These are phyloP conservation scores for Gnaphalium uliginosum DNA, from an alignment of 129 eudicot genomes.

Conservation along the genomic window DNA sequence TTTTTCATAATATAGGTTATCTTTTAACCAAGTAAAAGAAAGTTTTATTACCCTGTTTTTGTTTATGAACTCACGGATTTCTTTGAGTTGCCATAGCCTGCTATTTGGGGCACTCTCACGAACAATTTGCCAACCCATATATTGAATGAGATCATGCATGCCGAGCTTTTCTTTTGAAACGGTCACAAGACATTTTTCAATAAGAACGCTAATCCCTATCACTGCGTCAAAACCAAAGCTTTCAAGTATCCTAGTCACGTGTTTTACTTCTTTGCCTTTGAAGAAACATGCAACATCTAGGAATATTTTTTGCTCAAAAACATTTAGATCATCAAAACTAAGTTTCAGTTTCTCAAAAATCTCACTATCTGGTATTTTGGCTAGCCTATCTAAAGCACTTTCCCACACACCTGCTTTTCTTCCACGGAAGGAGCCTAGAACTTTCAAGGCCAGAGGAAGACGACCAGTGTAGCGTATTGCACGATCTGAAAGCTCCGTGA, in stretches of 20 bases:
- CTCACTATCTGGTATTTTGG: neutral
- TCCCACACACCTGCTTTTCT: neutral
- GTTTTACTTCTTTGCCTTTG: neutral
- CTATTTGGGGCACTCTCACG: neutral
- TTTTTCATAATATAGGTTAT: too few species aligned
- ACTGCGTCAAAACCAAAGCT: neutral
- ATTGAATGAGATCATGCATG: slow-evolving; percentile 9
- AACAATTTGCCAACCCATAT: neutral
- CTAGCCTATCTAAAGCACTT: neutral
- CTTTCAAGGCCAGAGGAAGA: slow-evolving; percentile 15
- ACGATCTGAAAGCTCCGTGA: neutral
- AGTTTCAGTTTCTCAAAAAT: neutral
- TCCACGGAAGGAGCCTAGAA: slow-evolving; percentile 2
- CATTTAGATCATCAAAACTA: neutral
- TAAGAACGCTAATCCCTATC: slow-evolving; percentile 2
- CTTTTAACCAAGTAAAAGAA: neutral
- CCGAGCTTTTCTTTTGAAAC: neutral
- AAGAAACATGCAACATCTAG: slow-evolving; percentile 3
- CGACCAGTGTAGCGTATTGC: neutral
- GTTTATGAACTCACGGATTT: neutral
- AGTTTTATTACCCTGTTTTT: neutral
- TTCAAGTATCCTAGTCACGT: slow-evolving; percentile 3
- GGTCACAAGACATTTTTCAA: slow-evolving; percentile 1
- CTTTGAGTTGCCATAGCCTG: neutral
- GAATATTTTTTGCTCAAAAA: slow-evolving; percentile 1